Evolutionary conservation across 768 basidiomycete species (phyloP).

Genomic region (Boletus bicolor): DNA sequence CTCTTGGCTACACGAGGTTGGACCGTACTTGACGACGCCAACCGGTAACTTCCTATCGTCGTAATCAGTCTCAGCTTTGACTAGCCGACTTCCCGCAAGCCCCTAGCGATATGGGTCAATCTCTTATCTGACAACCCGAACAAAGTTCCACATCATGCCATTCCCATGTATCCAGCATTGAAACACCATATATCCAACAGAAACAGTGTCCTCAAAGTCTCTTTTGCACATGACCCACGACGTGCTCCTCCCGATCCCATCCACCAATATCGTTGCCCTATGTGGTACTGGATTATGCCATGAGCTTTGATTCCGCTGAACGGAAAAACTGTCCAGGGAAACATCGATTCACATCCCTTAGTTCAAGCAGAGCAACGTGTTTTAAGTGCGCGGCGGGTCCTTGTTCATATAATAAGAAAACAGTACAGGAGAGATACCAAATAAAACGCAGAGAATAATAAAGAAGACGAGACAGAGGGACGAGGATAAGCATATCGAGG

Average conservation of each 20-base stretch:
- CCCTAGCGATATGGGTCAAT: constrained; percentile 3
- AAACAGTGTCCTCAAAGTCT: neutral
- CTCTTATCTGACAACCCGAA: neutral
- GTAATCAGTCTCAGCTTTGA: neutral
- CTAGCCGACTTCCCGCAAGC: constrained; percentile 2
- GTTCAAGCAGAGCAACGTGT: neutral
- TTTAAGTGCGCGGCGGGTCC: neutral
- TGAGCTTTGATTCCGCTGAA: neutral
- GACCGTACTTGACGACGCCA: neutral
- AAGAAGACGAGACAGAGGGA: constrained; percentile 7
- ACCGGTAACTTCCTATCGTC: constrained; percentile 13
- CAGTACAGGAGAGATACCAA: constrained; percentile 29
- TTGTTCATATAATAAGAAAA: constrained; percentile 17
- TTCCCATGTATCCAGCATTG: neutral
- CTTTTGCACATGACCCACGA: neutral
- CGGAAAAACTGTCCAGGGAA: neutral
- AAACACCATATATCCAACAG: neutral
- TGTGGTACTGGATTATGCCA: neutral
- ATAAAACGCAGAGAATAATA: constrained; percentile 28
- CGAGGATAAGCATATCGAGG: constrained; percentile 27
- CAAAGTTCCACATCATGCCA: neutral
- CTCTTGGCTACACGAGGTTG: neutral
- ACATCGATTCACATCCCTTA: neutral
- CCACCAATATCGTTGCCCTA: neutral
- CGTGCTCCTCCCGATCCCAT: constrained; percentile 4